Percentiles rank a stretch among this genome's conserved stretches.
Conservation (phyloP, 2,329 filamentous ascomycete genomes). For the Stachybotrys chlorohalonatus region DNA sequence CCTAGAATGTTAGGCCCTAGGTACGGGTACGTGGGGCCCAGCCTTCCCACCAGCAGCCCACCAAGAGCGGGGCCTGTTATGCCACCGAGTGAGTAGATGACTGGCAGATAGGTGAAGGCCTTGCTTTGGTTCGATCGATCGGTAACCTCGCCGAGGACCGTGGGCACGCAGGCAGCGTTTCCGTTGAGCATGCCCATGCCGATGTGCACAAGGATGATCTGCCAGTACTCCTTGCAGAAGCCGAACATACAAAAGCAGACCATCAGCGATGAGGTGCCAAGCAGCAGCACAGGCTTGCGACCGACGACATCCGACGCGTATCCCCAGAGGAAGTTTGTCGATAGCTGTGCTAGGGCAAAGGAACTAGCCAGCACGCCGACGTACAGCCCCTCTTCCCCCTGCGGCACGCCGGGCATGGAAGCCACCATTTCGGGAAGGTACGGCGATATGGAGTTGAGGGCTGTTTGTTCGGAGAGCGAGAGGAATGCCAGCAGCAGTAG, state of each 20-base stretch:
- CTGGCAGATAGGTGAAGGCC: conserved; percentile 88
- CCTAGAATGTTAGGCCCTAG: conserved; percentile 75
- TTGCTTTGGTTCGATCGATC: conserved; percentile 89
- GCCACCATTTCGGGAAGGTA: conserved; percentile 91
- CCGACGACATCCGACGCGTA: conserved; percentile 56
- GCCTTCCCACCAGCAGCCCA: conserved; percentile 64
- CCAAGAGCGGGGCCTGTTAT: conserved; percentile 92
- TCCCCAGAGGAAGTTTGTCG: conserved; percentile 67
- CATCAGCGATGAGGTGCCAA: conserved; percentile 76
- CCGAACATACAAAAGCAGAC: conserved; percentile 79
- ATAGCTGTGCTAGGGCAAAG: conserved; percentile 86
- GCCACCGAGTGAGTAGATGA: conserved; percentile 90
- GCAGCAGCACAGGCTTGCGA: conserved; percentile 64
- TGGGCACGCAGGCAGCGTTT: conserved; percentile 89
- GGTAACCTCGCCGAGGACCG: conserved; percentile 88
- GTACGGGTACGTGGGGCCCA: conserved; percentile 64
- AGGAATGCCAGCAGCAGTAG: conserved; percentile 79
- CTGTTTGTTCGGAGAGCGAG: conserved; percentile 88
- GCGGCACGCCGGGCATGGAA: conserved; percentile 71
- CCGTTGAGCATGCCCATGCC: conserved; percentile 92
- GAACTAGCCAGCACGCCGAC: conserved; percentile 84
- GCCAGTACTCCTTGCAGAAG: conserved; percentile 73
- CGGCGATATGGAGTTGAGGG: conserved; percentile 90
- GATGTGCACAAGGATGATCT: conserved; percentile 76
- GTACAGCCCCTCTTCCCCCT: conserved; percentile 68